These are phyloP conservation scores for Alternaria panax DNA, from an alignment of 2,329 filamentous ascomycete genomes.

Conservation along the genomic window DNA sequence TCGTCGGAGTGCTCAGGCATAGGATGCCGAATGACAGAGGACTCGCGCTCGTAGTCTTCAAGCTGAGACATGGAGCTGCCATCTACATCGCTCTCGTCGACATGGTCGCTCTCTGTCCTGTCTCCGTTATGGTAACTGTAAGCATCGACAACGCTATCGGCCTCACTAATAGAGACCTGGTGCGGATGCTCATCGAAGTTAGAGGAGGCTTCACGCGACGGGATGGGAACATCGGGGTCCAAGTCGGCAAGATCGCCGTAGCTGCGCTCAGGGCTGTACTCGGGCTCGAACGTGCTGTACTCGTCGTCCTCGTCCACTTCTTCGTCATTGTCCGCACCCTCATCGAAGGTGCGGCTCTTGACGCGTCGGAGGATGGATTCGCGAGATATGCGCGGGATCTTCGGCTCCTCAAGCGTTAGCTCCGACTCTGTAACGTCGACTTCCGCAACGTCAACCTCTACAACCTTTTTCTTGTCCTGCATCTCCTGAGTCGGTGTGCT, in stretches of 20 bases:
- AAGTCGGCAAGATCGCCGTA: conserved; percentile 62
- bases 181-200: conserved; percentile 66
- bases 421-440: conserved; percentile 42
- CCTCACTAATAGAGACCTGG: conserved; percentile 65
- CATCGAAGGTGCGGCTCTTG: conserved; percentile 68
- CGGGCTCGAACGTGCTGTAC: conserved; percentile 46
- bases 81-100: conserved; percentile 66
- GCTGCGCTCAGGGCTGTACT: conserved; percentile 65
- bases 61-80: conserved; percentile 53
- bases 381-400: conserved; percentile 82
- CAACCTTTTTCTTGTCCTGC: conserved; percentile 35
- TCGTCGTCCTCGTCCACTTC: conserved; percentile 38
- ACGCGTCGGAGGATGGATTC: conserved; percentile 93
- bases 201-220: conserved; percentile 76
- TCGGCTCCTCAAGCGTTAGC: conserved; percentile 59
- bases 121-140: conserved; percentile 63
- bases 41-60: conserved; percentile 55
- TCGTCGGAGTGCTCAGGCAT: conserved; percentile 44
- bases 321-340: conserved; percentile 60
- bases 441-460: conserved; percentile 45
- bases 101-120: conserved; percentile 62
- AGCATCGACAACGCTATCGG: conserved; percentile 60
- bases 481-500: conserved; percentile 49
- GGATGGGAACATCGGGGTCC: conserved; percentile 90
- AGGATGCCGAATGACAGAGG: conserved; percentile 65